Conservation (phyloP, 257 asterid species). For the Solanum ahanhuiri region DNA sequence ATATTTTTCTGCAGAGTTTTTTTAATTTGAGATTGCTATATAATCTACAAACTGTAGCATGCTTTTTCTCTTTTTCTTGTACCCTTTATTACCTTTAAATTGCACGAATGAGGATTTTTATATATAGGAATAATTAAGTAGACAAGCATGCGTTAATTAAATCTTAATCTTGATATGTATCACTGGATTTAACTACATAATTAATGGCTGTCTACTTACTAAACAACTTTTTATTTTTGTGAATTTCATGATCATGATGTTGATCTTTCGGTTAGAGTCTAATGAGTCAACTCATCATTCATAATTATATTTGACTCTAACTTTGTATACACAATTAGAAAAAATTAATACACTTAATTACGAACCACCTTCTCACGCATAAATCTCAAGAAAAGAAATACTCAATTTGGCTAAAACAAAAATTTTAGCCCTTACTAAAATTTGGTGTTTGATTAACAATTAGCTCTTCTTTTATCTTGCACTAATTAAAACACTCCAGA, state of each 20-base stretch:
- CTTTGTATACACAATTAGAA: neutral
- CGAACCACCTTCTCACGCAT: neutral
- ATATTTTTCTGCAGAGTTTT: neutral
- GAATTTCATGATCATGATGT: neutral
- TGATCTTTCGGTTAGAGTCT: neutral
- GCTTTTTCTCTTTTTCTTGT: neutral
- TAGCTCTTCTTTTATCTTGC: neutral
- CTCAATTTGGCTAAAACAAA: neutral
- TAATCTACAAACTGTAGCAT: neutral
- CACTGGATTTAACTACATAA: neutral
- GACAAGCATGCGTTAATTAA: neutral
- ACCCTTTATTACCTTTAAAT: neutral
- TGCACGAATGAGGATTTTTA: neutral
- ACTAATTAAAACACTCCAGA: too few species aligned
- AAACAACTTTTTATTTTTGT: neutral
- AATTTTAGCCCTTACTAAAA: neutral
- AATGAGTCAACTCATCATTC: neutral
- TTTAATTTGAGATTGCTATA: neutral
- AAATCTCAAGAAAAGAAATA: neutral
- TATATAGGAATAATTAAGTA: neutral
- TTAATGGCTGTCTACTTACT: neutral
- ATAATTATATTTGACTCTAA: neutral
- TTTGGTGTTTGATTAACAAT: neutral
- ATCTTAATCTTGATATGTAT: neutral
- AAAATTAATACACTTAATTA: neutral